phyloP scores from a whole-genome alignment of 2,329 filamentous ascomycete genomes.

The Diaporthe velutina region DNA sequence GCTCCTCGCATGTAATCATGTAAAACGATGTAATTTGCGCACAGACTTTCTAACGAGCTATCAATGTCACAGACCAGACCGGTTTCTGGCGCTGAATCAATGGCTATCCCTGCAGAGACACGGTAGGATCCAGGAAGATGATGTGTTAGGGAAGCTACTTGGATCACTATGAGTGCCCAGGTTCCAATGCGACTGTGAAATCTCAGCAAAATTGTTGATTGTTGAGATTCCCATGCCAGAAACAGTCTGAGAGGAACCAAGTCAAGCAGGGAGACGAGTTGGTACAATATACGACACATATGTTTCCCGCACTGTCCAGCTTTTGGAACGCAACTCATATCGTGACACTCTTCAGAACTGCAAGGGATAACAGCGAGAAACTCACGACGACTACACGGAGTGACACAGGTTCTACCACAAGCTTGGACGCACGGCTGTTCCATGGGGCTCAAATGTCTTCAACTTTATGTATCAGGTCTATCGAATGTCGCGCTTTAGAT shows the following conservation, averaged over 20 bases:
- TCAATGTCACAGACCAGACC: background rate
- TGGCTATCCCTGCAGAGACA: background rate
- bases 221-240: background rate
- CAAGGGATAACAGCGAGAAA: background rate
- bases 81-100: background rate
- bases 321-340: background rate
- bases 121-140: background rate
- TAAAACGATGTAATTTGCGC: background rate
- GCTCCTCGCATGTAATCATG: background rate
- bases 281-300: background rate
- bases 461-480: background rate
- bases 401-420: background rate
- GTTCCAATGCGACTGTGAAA: background rate
- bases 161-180: background rate
- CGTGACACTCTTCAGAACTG: background rate
- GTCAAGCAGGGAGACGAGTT: background rate
- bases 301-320: background rate
- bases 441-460: background rate
- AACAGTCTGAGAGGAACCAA: background rate
- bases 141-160: background rate
- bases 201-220: background rate
- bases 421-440: background rate
- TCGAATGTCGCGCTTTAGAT: background rate
- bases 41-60: background rate
- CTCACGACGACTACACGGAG: background rate